Base-by-base conservation (phyloP, 2,329 filamentous ascomycete species). In the Leptographium wingfieldii region DNA sequence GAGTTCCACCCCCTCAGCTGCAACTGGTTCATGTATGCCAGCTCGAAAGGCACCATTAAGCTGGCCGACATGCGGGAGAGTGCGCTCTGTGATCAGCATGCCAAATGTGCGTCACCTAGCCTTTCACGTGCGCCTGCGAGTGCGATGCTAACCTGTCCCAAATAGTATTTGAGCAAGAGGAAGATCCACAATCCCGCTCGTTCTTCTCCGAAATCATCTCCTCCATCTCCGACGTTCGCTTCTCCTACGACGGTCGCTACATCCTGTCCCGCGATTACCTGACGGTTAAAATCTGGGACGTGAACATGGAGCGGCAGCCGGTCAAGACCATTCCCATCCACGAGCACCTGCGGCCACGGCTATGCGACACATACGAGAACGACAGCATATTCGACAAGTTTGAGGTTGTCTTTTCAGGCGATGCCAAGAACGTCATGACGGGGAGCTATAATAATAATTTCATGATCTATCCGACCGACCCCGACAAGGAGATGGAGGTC, bases 361-460 rank as follows among this genome's bases (percentile, higher is more conserved):
- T 99, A 60, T 99, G 94, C 74, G 94, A 99, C 70, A 99, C 94
- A 3, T 99, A 99, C 69, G 94, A 99, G 76, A 99, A 99, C 68
- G 94, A 99, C 71, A 96, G 91, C 73, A 99, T 99, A 70, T 99
- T 99, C 70, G 94, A 99, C 82, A 99, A 99, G 74, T 99, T 99
- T 66, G 94, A 99, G 75, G 94, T 99, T 51, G 92, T 97, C 58
- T 99, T 99, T 77, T 97, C 92, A 2, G 94, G 94, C 29, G 92
- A 97, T 73, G 90, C 91, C 48, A 95, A 96, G 80, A 97, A 99
- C 68, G 94, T 97, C 66, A 99, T 99, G 94, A 99, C 94, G 6
- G 94, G 94, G 67, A 96, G 91, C 71, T 99, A 99, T 80, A 99
- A 99, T 81, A 99, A 99, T 78, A 99, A 99, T 77, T 97, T 99